phyloP scores from a whole-genome alignment of 2,329 filamentous ascomycete species.

The Onygenales sp. region DNA sequence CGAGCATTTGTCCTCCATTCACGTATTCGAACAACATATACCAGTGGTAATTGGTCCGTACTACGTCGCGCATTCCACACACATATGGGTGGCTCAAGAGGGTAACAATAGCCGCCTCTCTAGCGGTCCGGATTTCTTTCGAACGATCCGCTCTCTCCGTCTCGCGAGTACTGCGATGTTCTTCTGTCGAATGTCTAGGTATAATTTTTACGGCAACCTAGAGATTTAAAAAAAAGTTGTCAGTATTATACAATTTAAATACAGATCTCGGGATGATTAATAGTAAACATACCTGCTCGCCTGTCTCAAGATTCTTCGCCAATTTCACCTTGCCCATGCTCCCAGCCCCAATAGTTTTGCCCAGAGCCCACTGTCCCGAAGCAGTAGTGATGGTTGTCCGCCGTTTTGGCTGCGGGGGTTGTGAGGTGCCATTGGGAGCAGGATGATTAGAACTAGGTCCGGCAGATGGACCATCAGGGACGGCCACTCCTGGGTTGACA shows the following conservation, averaged over 20 bases:
- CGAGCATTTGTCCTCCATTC: slow-evolving; percentile 97
- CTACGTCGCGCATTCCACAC: slow-evolving; percentile 88
- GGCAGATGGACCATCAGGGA: slow-evolving; percentile 45
- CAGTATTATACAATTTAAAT: background rate
- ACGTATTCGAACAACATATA: slow-evolving; percentile 99
- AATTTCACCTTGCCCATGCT: slow-evolving; percentile 99
- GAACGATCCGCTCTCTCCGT: slow-evolving; percentile 89
- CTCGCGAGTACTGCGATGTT: slow-evolving; percentile 61
- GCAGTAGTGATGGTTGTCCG: slow-evolving; percentile 80
- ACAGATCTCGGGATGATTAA: background rate
- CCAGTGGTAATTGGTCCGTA: slow-evolving; percentile 96
- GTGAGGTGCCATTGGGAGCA: slow-evolving; percentile 18
- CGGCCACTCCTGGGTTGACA: slow-evolving; percentile 29
- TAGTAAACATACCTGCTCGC: slow-evolving; percentile 63
- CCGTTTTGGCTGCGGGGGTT: slow-evolving; percentile 37
- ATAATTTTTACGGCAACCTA: slow-evolving; percentile 97
- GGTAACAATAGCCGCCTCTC: slow-evolving; percentile 93
- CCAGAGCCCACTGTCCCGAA: slow-evolving; percentile 87
- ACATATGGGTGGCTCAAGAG: slow-evolving; percentile 92
- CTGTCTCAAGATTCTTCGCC: slow-evolving; percentile 78
- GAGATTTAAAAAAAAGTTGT: slow-evolving; percentile 1
- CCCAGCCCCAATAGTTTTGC: slow-evolving; percentile 92
- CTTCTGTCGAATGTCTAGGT: slow-evolving; percentile 78
- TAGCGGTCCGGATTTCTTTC: slow-evolving; percentile 88
- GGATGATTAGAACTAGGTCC: slow-evolving; percentile 39